Evolutionary conservation across 805 yeast species (phyloP), one percentile per base, ranked within the genome.

Genomic region (Yamadazyma philogaea): DNA sequence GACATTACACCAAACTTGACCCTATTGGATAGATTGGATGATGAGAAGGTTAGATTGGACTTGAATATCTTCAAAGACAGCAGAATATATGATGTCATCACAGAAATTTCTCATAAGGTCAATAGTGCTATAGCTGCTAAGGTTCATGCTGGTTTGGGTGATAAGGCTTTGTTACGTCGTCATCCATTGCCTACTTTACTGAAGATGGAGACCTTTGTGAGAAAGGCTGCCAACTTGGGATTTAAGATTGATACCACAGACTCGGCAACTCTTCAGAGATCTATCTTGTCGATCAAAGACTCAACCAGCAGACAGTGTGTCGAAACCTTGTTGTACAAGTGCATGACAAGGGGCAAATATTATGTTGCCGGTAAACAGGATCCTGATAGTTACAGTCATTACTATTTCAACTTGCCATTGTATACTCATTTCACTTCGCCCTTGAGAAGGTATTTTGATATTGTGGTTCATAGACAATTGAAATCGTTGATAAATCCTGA

Each of bases 351-450:
- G 54, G 95, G 96, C 28, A 87, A 84, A 56, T 93, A 93, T 60
- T 84, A 81, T 47, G 78, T 89, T 56, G 95, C 96, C 7, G 97
- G 96, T 22, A 83, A 82, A 57, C 83, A 82, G 39, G 95, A 88
- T 51, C 79, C 87, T 2, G 91, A 84, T 50, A 79, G 76, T 46
- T 79, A 76, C 57, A 83, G 82, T 8, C 96, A 91, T 56, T 93
- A 85, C 63, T 77, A 86, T 57, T 78, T 84, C 59, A 88, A 88
- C 50, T 61, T 85, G 44, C 95, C 96, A 21, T 69, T 88, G 34
- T 93, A 87, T 61, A 87, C 98, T 0, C 97, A 91, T 63, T 90
- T 90, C 69, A 84, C 87, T n/a, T 79, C 95, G 1, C 98, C 99
- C 12, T 70, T 88, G 58, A 78, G 95, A 60, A 77, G 99, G 55